These are phyloP conservation scores for Corynascus novoguineensis DNA, from an alignment of 495 filamentous ascomycete genomes.

Conservation along the genomic window DNA sequence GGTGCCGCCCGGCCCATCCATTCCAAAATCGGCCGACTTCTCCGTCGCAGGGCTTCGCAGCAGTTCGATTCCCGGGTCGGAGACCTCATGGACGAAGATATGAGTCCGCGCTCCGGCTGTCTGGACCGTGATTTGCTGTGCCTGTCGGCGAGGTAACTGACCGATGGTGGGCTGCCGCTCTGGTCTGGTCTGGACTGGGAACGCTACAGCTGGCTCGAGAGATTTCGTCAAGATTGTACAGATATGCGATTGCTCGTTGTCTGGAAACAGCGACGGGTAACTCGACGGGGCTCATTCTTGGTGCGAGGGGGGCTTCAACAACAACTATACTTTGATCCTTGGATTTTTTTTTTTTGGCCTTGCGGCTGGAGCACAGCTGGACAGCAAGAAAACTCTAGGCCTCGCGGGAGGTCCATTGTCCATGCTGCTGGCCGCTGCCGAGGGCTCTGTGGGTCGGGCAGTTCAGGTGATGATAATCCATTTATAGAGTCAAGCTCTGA, in stretches of 20 bases:
- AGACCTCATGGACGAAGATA: conserved; percentile 75
- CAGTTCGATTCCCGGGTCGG: conserved; percentile 22
- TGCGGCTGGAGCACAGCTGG: conserved; percentile 23
- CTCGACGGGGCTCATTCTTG: conserved; percentile 99
- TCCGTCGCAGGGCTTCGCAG: conserved; percentile 2
- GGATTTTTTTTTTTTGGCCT: conserved; percentile 25
- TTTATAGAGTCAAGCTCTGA: conserved; percentile 99
- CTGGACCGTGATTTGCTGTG: conserved; percentile 32
- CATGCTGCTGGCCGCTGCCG: conserved; percentile 29
- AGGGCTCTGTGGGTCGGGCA: conserved; percentile 22
- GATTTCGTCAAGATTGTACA: conserved; percentile 88
- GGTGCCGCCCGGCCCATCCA: conserved; percentile 35
- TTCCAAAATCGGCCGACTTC: conserved; percentile 31
- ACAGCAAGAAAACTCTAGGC: conserved; percentile 41
- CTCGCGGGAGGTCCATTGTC: conserved; percentile 41
- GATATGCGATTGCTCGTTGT: conserved; percentile 92
- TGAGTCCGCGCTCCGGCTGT: conserved; percentile 63
- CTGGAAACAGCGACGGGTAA: conserved; percentile 60
- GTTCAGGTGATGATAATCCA: conserved; percentile 91
- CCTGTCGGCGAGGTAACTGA: conserved; percentile 34
- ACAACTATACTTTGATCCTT: conserved; percentile 5
- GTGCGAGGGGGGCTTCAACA: conserved; percentile 71
- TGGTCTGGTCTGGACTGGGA: conserved; percentile 35
- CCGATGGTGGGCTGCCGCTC: conserved; percentile 38
- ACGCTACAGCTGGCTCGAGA: conserved; percentile 40